Evolutionary conservation across 495 filamentous ascomycete species (phyloP).

Genomic region (Podospora bellae-mahoneyi): DNA sequence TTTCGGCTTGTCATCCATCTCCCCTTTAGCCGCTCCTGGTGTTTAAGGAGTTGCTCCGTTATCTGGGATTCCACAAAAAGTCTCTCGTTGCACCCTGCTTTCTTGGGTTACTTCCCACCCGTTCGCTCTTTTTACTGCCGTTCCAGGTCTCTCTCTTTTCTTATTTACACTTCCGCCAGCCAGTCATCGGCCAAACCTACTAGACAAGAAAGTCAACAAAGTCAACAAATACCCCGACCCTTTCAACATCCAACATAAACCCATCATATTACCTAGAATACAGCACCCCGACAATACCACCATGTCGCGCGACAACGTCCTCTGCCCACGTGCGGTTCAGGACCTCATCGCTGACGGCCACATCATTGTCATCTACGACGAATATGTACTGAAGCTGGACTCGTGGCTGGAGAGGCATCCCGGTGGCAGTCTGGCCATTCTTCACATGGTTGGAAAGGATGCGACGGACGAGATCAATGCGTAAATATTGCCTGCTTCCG

Average conservation of each 20-base stretch:
- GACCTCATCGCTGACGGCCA: constrained; percentile 44
- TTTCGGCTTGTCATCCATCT: not conserved
- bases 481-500: constrained; percentile 22
- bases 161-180: not conserved
- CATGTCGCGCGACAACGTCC: constrained; percentile 23
- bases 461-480: constrained; percentile 51
- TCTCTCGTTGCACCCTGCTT: not conserved
- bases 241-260: not conserved
- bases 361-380: constrained; percentile 45
- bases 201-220: not conserved
- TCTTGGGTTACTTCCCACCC: not conserved
- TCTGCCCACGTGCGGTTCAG: constrained; percentile 32
- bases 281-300: not conserved
- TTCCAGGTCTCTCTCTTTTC: not conserved
- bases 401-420: constrained; percentile 47
- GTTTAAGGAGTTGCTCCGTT: not conserved
- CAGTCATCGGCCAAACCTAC: not conserved
- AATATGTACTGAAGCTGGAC: constrained; percentile 43
- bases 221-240: not conserved
- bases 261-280: not conserved
- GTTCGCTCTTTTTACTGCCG: not conserved
- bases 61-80: constrained; percentile 1
- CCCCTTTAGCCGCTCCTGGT: not conserved
- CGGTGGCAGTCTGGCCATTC: constrained; percentile 43
- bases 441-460: constrained; percentile 52